These are phyloP conservation scores for Pseudogymnoascus sp. DNA, from an alignment of 2,329 filamentous ascomycete species.

Conservation along the genomic window DNA sequence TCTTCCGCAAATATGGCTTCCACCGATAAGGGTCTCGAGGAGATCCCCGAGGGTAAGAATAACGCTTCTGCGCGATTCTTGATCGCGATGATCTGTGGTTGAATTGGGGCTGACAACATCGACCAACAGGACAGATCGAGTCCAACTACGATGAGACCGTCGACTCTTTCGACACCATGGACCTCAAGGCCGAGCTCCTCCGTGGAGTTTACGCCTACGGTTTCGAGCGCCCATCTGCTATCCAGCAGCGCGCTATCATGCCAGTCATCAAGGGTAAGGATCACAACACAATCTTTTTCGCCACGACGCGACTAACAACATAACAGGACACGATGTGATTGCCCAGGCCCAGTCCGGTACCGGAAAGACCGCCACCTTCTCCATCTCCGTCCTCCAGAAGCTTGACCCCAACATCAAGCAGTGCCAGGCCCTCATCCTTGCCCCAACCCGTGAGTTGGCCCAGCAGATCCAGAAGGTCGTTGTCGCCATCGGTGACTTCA, in stretches of 20 bases:
- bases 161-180: conserved; percentile 98
- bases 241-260: conserved; percentile 99
- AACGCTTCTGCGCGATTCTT: neutral
- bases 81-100: neutral
- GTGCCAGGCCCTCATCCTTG: conserved; percentile 96
- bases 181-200: conserved; percentile 92
- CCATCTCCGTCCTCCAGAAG: conserved; percentile 97
- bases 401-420: conserved; percentile 91
- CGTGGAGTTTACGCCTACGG: conserved; percentile 99
- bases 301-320: conserved; percentile 18
- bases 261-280: conserved; percentile 95
- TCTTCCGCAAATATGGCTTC: conserved; percentile 84
- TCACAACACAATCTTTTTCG: conserved; percentile 1
- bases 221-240: conserved; percentile 99
- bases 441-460: conserved; percentile 94
- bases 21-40: conserved; percentile 93
- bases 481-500: conserved; percentile 97
- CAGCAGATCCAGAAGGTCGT: conserved; percentile 99
- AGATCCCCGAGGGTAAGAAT: conserved; percentile 84
- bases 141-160: conserved; percentile 99
- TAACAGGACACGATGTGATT: conserved; percentile 88
- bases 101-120: conserved; percentile 18
- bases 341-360: conserved; percentile 99
- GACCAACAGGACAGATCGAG: conserved; percentile 81
- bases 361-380: conserved; percentile 99